A percentile compares a stretch with the other conserved stretches of the same genome.
These are phyloP conservation scores for Tillandsia leiboldiana DNA, from an alignment of 176 grass and related monocot genomes.

Conservation along the genomic window DNA sequence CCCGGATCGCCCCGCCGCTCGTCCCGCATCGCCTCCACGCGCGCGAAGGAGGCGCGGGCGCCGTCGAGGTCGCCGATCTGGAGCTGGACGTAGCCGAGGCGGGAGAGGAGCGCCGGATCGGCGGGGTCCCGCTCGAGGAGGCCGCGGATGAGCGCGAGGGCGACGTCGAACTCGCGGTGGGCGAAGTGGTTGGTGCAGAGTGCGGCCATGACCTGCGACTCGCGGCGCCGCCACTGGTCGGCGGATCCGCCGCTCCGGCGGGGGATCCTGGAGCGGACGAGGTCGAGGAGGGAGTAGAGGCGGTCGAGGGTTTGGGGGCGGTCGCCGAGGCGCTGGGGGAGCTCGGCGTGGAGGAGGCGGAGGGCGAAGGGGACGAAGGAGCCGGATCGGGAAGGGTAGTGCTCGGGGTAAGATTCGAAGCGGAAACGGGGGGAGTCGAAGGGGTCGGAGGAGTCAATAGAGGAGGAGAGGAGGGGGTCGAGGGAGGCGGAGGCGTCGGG, in stretches of 20 bases:
- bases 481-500: constrained; percentile 54
- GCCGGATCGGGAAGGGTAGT: constrained; percentile 22
- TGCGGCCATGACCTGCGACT: constrained; percentile 35
- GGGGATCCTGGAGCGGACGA: constrained; percentile 41
- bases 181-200: constrained; percentile 73
- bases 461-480: constrained; percentile 35
- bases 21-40: constrained; percentile 33
- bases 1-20: constrained; percentile 4
- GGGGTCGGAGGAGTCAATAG: background rate
- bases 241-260: constrained; percentile 1
- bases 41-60: constrained; percentile 48
- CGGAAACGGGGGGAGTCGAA: constrained; percentile 43
- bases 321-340: constrained; percentile 62
- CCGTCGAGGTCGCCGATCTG: constrained; percentile 74
- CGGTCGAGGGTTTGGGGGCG: constrained; percentile 70
- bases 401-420: constrained; percentile 29
- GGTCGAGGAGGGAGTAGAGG: constrained; percentile 72
- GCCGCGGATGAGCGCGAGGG: constrained; percentile 42
- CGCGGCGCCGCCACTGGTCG: constrained; percentile 45
- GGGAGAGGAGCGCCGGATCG: constrained; percentile 54
- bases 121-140: constrained; percentile 36
- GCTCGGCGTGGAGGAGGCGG: constrained; percentile 60
- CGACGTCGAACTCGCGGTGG: constrained; percentile 94
- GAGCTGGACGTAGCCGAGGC: constrained; percentile 76
- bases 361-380: constrained; percentile 65